Evolutionary conservation across 306 rosid genomes (phyloP), one percentile per base, ranked within the genome.

Genomic region (Aeschynomene evenia): DNA sequence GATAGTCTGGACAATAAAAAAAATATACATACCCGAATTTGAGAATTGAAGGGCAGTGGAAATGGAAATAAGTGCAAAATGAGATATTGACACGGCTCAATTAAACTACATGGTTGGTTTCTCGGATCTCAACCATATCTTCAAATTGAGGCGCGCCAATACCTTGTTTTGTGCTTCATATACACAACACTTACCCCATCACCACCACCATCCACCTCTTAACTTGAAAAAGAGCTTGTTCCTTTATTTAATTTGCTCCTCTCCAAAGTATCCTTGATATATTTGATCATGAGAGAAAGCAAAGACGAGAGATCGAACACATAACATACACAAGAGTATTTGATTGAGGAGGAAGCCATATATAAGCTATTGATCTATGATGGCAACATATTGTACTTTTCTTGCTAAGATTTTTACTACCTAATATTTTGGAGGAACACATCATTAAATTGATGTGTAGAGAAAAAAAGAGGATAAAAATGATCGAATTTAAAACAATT

Each of bases 11-110:
- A 57, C 0, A 61, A 31, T 2, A 43, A 24, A 4, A 4, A 49
- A 39, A 3, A 29, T 12, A 55, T 15, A 65, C 78, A 33, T 79
- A 81, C 89, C 80, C 0, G 67, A 33, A 23, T 36, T 18, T 19
- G 53, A 16, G 36, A 40, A 68, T 34, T 6, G 50, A 48, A 21
- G 48, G 39, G n/a, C n/a, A n/a, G n/a, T 56, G 78, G 70, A 58
- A 50, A 79, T 54, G 79, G 75, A 79, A 65, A 68, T 59, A 68
- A 76, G 72, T 77, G 79, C 58, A 61, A 76, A 76, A 73, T 76
- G 84, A 90, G 96, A 90, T 90, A 90, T 90, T 90, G 95, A 82
- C 91, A 91, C 96, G 95, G 94, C 96, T 90, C 96, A 90, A 87
- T 90, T 77, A 85, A 79, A 87, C 13, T 76, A 81, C 82, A 80